A percentile compares a stretch with the other conserved stretches of the same genome.
Evolutionary conservation across 306 rosid genomes (phyloP).

Genomic region (Fragaria ananassa): DNA sequence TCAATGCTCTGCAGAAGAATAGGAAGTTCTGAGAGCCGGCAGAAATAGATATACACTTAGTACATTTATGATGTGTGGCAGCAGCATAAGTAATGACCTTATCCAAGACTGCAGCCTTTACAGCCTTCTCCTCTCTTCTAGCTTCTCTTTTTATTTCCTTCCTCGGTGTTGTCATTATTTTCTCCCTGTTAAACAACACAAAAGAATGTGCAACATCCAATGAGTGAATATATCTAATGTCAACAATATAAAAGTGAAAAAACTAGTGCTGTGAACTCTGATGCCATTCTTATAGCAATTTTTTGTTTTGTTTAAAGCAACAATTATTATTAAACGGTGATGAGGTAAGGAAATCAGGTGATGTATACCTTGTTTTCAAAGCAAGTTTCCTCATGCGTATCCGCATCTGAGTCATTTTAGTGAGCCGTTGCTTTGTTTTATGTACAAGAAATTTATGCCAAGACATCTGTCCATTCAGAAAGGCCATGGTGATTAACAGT

Average conservation of each 20-base stretch:
- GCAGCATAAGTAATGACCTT: constrained; percentile 47
- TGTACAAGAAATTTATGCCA: constrained; percentile 93
- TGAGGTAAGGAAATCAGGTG: background rate
- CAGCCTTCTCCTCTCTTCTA: constrained; percentile 88
- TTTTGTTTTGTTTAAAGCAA: background rate
- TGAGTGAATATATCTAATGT: background rate
- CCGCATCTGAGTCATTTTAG: constrained; percentile 94
- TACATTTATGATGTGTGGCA: constrained; percentile 13
- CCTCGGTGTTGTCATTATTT: constrained; percentile 77
- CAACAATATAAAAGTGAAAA: background rate
- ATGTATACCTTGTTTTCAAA: constrained; percentile 68
- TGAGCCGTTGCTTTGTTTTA: constrained; percentile 84
- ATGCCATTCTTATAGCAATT: background rate
- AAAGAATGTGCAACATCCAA: background rate
- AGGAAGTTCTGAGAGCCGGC: constrained; percentile 21
- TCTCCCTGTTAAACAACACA: constrained; percentile 59
- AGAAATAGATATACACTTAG: constrained; percentile 2
- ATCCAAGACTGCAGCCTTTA: constrained; percentile 61
- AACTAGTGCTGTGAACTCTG: background rate
- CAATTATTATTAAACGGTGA: background rate
- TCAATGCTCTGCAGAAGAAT: constrained; percentile 56
- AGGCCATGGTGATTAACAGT: constrained; percentile 9
- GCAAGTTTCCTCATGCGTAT: constrained; percentile 94
- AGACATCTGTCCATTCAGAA: constrained; percentile 58
- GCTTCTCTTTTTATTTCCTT: constrained; percentile 78